Evolutionary conservation across 2,329 filamentous ascomycete species (phyloP).

Genomic region (Scedosporium apiospermum): DNA sequence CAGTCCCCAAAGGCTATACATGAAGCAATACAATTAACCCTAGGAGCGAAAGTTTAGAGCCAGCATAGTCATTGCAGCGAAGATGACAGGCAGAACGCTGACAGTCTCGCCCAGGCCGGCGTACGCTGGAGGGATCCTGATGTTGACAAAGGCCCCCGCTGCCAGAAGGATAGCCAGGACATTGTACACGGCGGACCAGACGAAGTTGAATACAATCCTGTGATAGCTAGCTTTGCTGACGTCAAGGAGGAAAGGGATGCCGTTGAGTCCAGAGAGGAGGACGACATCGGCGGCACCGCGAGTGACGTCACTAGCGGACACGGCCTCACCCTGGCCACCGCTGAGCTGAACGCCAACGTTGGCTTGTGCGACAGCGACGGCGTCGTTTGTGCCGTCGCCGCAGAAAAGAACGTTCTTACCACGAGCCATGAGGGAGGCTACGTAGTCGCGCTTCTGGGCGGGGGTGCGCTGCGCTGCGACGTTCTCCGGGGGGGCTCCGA

Average conservation of each 20-base stretch:
- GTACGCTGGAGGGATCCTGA: conserved; percentile 36
- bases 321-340: conserved; percentile 18
- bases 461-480: conserved; percentile 38
- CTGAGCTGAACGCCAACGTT: conserved; percentile 51
- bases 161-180: conserved; percentile 50
- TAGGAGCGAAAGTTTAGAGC: neutral
- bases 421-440: conserved; percentile 26
- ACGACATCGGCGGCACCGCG: conserved; percentile 47
- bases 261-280: conserved; percentile 40
- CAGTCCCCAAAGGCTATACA: too few species aligned
- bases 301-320: conserved; percentile 40
- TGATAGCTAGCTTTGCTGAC: conserved; percentile 25
- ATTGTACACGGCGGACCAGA: conserved; percentile 55
- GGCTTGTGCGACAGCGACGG: conserved; percentile 49
- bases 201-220: conserved; percentile 51
- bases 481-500: conserved; percentile 22
- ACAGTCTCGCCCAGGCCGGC: conserved; percentile 57
- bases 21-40: too few species aligned
- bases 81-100: conserved; percentile 53
- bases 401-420: conserved; percentile 41
- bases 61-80: conserved; percentile 20
- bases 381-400: conserved; percentile 58
- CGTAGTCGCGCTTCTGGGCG: conserved; percentile 43
- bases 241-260: conserved; percentile 42
- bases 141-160: conserved; percentile 45